Conservation (phyloP, 1,284 basidiomycete species). For the Leccinum ponderosum region DNA sequence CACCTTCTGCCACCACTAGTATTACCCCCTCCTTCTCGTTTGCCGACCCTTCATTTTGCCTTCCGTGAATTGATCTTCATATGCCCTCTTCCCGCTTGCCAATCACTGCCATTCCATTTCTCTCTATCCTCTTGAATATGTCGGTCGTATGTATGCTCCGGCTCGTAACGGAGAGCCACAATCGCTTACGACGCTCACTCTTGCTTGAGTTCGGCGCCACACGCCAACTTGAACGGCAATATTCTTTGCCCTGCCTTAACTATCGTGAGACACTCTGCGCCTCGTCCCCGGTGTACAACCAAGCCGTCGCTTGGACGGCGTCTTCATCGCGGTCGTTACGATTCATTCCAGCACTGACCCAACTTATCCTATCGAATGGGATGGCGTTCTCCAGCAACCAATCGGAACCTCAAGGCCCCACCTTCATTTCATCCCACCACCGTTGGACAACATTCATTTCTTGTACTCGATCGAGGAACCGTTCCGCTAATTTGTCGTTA, state of each 20-base stretch:
- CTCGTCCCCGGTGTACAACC: background rate
- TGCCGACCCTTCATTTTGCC: conserved; percentile 16
- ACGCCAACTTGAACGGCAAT: conserved; percentile 10
- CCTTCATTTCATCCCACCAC: conserved; percentile 8
- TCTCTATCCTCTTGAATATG: conserved; percentile 1
- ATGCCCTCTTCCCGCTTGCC: background rate
- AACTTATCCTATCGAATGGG: background rate
- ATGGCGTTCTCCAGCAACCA: background rate
- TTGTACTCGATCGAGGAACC: background rate
- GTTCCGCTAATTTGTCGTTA: conserved; percentile 1
- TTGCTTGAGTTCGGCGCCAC: conserved; percentile 6
- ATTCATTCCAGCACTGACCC: conserved; percentile 10
- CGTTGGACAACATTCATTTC: background rate
- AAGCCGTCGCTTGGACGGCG: background rate
- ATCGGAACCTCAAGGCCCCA: background rate
- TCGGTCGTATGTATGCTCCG: background rate
- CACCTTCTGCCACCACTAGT: background rate
- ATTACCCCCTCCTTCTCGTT: background rate
- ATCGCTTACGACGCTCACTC: background rate
- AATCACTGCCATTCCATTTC: background rate
- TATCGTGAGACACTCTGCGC: conserved; percentile 5
- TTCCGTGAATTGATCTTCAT: background rate
- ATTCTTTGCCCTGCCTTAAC: background rate
- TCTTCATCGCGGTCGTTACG: background rate
- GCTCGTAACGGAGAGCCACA: background rate